Evolutionary conservation across 176 grass and related monocot genomes (phyloP).

Genomic region (Poa pratensis): DNA sequence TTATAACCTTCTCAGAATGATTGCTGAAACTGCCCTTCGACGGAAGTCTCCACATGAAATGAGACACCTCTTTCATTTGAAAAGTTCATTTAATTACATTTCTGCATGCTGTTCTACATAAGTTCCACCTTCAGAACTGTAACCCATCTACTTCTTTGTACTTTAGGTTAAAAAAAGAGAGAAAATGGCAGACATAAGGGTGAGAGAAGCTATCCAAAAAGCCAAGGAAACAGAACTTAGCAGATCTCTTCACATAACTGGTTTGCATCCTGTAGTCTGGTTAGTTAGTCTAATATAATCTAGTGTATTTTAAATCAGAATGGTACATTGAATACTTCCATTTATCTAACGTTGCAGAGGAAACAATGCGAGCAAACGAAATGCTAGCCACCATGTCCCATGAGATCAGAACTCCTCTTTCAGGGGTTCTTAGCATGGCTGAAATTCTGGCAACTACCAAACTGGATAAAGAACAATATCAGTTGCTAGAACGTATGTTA

Average conservation of each 20-base stretch:
- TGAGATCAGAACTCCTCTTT: constrained; percentile 89
- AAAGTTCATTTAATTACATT: constrained; percentile 1
- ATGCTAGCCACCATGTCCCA: constrained; percentile 86
- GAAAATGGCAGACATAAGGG: constrained; percentile 70
- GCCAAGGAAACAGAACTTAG: constrained; percentile 88
- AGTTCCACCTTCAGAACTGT: constrained; percentile 19
- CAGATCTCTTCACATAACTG: constrained; percentile 79
- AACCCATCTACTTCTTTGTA: constrained; percentile 32
- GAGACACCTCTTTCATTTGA: background rate
- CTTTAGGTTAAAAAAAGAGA: constrained; percentile 74
- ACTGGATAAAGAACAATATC: constrained; percentile 72
- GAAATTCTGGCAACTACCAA: constrained; percentile 75
- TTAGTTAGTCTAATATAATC: constrained; percentile 10
- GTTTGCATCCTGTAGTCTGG: constrained; percentile 42
- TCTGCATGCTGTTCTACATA: background rate
- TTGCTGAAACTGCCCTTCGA: background rate
- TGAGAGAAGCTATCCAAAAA: constrained; percentile 80
- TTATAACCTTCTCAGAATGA: background rate
- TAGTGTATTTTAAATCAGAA: constrained; percentile 18
- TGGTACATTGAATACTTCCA: constrained; percentile 12
- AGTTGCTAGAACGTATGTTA: constrained; percentile 80
- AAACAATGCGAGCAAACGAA: constrained; percentile 83
- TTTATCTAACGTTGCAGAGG: constrained; percentile 56
- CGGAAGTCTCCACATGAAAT: background rate
- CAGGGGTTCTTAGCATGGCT: constrained; percentile 80